A percentile compares a stretch with the other conserved stretches of the same genome.
phyloP scores from a whole-genome alignment of 2,329 filamentous ascomycete genomes.

The Pestalotiopsis fici region DNA sequence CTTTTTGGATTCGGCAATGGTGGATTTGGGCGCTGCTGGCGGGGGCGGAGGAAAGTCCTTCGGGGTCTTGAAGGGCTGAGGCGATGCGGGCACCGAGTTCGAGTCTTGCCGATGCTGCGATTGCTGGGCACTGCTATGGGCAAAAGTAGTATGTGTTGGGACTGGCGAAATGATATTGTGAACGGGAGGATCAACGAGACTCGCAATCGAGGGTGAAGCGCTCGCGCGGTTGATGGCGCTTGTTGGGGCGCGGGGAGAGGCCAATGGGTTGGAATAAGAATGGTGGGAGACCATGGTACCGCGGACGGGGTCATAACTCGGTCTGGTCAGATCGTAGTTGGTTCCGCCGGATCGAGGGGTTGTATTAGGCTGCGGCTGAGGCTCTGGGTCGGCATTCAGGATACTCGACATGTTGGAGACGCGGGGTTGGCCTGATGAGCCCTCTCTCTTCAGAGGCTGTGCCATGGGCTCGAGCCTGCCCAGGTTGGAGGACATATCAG shows the following conservation, averaged over 20 bases:
- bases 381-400: conserved; percentile 53
- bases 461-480: conserved; percentile 34
- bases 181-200: conserved; percentile 75
- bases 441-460: conserved; percentile 50
- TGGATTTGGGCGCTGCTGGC: conserved; percentile 30
- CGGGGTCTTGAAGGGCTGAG: conserved; percentile 33
- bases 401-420: conserved; percentile 51
- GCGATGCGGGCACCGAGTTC: conserved; percentile 42
- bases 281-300: conserved; percentile 61
- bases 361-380: conserved; percentile 45
- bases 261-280: conserved; percentile 45
- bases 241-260: conserved; percentile 50
- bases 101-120: conserved; percentile 34
- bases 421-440: conserved; percentile 36
- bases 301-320: conserved; percentile 66
- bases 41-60: conserved; percentile 37
- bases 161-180: conserved; percentile 40
- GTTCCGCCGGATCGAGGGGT: conserved; percentile 69
- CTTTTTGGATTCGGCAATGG: conserved; percentile 38
- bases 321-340: conserved; percentile 87
- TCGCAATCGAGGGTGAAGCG: conserved; percentile 88
- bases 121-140: conserved; percentile 27
- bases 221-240: conserved; percentile 68
- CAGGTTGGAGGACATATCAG: conserved; percentile 33
- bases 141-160: conserved; percentile 35